Percentiles rank a stretch among this genome's conserved stretches.
These are phyloP conservation scores for Pythium rhizo-oryzae DNA, from an alignment of 352 stramenopile genomes.

Conservation along the genomic window DNA sequence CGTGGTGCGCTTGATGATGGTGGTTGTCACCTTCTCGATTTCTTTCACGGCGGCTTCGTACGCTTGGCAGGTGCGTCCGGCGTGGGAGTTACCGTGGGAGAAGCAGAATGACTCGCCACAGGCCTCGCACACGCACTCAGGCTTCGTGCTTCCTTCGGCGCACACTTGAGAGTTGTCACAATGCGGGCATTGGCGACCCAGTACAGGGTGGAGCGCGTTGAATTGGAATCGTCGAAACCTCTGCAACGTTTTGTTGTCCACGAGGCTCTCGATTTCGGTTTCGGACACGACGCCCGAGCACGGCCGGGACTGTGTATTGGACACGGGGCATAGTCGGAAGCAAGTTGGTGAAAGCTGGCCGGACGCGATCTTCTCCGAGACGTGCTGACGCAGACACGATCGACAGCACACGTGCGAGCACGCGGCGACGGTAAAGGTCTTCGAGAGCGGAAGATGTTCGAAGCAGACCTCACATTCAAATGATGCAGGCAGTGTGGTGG, in stretches of 20 bases:
- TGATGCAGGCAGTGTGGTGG: background rate
- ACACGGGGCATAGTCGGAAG: background rate
- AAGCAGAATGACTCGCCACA: background rate
- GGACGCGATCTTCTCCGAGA: background rate
- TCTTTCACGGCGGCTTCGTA: background rate
- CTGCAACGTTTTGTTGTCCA: background rate
- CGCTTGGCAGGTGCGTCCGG: background rate
- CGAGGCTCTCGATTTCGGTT: background rate
- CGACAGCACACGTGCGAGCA: conserved; percentile 2
- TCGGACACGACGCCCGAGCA: background rate
- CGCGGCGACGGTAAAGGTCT: background rate
- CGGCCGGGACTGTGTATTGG: background rate
- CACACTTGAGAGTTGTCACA: conserved; percentile 7
- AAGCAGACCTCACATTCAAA: conserved; percentile 11
- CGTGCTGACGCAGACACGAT: background rate
- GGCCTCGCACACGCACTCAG: background rate
- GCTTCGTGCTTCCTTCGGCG: too few relatives aligned
- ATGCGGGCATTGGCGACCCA: background rate
- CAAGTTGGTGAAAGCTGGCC: background rate
- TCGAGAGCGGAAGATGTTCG: background rate
- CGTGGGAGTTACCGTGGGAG: background rate
- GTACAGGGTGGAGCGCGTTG: background rate
- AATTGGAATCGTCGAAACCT: background rate
- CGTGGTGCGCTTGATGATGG: background rate
- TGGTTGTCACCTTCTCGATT: background rate